Conservation (phyloP, 164 flowering plant genomes). For the Vitis rupestris region DNA sequence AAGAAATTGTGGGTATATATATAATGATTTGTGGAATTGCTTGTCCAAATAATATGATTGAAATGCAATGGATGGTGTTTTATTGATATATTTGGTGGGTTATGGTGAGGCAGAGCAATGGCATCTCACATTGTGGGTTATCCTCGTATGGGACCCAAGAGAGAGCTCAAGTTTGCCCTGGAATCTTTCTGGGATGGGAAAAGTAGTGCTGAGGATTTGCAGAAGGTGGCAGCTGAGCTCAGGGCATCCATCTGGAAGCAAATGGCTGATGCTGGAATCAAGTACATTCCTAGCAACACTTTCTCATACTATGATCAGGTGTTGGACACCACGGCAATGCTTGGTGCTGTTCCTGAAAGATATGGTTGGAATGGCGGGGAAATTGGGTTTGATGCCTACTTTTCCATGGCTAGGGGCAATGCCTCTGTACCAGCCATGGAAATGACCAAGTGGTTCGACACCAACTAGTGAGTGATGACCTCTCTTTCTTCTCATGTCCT, state of each 20-base stretch:
- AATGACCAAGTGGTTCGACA: slow-evolving; percentile 97
- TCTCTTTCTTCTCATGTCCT: not conserved
- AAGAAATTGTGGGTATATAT: no score
- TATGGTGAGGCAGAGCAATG: slow-evolving; percentile 47
- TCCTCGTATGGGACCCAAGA: slow-evolving; percentile 92
- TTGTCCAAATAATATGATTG: no score
- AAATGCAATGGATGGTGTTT: not conserved
- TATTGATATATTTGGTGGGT: not conserved
- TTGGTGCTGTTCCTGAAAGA: slow-evolving; percentile 78
- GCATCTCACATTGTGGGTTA: slow-evolving; percentile 89
- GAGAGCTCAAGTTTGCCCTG: slow-evolving; percentile 87
- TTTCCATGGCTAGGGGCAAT: slow-evolving; percentile 92
- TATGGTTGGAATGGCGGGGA: slow-evolving; percentile 77
- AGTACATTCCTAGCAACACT: slow-evolving; percentile 85
- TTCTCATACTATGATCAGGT: slow-evolving; percentile 83
- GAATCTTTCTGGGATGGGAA: slow-evolving; percentile 92
- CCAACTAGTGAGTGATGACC: slow-evolving; percentile 78
- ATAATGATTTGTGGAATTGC: no score
- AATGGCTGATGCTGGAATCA: slow-evolving; percentile 75
- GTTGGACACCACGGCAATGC: slow-evolving; percentile 79
- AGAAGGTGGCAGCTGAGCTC: slow-evolving; percentile 70
- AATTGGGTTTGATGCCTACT: slow-evolving; percentile 73
- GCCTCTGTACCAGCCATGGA: slow-evolving; percentile 91
- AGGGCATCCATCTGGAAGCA: slow-evolving; percentile 81
- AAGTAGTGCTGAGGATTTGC: slow-evolving; percentile 68